phyloP scores from a whole-genome alignment of 78 protist genomes.

The Dictyostelium intermedium region DNA sequence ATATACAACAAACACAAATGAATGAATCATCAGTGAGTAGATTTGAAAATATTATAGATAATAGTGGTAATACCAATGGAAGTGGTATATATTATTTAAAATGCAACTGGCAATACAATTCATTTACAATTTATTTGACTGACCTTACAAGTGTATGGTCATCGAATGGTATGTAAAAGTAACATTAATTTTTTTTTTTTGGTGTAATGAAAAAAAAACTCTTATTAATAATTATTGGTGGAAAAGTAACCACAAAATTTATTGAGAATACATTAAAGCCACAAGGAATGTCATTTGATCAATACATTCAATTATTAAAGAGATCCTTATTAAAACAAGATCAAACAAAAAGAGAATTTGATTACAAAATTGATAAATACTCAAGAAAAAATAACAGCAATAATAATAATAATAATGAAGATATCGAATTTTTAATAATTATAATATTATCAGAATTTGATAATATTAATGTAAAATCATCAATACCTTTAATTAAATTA shows the following conservation, averaged over 20 bases:
- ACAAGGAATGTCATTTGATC: constrained; percentile 20
- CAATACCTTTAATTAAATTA: neutral
- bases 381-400: neutral
- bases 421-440: neutral
- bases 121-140: neutral
- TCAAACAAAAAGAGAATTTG: neutral
- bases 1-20: neutral
- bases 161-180: neutral
- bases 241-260: constrained; percentile 3
- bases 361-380: constrained; percentile 1
- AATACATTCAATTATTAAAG: constrained; percentile 2
- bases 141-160: constrained; percentile 19
- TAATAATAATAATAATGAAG: neutral
- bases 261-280: constrained; percentile 63
- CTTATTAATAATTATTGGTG: neutral
- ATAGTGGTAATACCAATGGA: neutral
- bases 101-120: constrained; percentile 12
- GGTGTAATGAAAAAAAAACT: neutral
- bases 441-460: neutral
- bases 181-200: neutral
- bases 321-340: constrained; percentile 28
- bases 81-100: neutral
- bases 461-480: neutral
- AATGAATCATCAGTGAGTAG: neutral
- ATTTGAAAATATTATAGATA: neutral